Base-by-base conservation (phyloP, 2,329 filamentous ascomycete genomes). In the Pezizomycotina sp. region DNA sequence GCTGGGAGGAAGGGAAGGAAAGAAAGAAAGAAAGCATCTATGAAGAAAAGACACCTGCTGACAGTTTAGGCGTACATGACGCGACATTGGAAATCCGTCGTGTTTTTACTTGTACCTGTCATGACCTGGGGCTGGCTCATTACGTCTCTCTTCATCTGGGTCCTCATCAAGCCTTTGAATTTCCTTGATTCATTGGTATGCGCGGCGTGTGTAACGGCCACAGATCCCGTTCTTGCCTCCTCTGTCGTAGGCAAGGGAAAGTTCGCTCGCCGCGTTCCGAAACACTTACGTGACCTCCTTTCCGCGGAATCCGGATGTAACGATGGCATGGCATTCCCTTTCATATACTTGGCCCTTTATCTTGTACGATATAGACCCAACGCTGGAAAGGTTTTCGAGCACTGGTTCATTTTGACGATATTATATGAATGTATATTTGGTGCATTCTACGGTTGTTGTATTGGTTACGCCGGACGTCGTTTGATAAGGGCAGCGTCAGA, bases 241-340 rank as follows among this genome's bases (percentile, higher is more conserved):
- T 98, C 89, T 10, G 89, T 98, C 36, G 89, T 98, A 34, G 89
- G 89, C 56, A 98, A 95, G 62, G 89, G 89, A 52, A 98, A 98
- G 59, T 98, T 98, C 53, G 86, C 89, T 22, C 92, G 92, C 62
- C 74, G 89, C 46, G 83, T 98, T 4, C 89, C 89, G 14, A 95
- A 93, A 63, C 89, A 98, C 73, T 63, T 98, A 61, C 71, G 89
- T 65, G 89, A 98, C 60, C 56, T 98, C 33, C 65, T 98, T 8
- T 98, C 89, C 4, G 84, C 84, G 38, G 89, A 98, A 60, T 98
- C 89, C 5, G 89, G 89, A 19, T 98, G 89, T 62, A 98, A 98
- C 66, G 89, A 98, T 57, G 89, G 89, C 60, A 98, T 98, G 89
- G 89, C 89, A 1, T 98, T 98, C 54, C 89, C 89, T 1, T 98